A percentile compares a stretch with the other conserved stretches of the same genome.
Evolutionary conservation across 2,329 filamentous ascomycete genomes (phyloP).

Genomic region (Clarireedia hainanense): DNA sequence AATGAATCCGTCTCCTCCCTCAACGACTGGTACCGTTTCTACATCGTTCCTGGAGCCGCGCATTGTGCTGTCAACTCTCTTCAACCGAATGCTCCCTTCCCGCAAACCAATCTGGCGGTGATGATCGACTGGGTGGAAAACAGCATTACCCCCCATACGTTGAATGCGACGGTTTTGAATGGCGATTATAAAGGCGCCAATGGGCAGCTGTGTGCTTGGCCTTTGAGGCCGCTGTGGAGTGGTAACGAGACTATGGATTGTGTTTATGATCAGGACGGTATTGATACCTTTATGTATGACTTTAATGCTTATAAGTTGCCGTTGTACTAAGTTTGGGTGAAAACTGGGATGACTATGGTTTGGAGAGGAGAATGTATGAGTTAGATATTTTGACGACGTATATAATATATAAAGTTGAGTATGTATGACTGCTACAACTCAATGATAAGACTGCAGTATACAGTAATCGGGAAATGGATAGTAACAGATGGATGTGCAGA

Average conservation of each 20-base stretch:
- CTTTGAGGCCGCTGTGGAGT: constrained; percentile 28
- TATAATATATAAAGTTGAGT: too few relatives aligned
- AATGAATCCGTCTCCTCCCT: constrained; percentile 35
- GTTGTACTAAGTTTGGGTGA: constrained; percentile 9
- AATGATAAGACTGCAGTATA: too few relatives aligned
- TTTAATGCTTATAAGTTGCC: constrained; percentile 16
- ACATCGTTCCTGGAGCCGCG: constrained; percentile 43
- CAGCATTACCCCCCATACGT: constrained; percentile 32
- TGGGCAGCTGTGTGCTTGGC: constrained; percentile 34
- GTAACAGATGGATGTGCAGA: too few relatives aligned
- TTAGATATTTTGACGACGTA: too few relatives aligned
- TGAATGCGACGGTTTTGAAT: constrained; percentile 32
- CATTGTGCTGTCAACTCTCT: constrained; percentile 41
- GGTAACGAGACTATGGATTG: constrained; percentile 21
- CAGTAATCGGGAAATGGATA: too few relatives aligned
- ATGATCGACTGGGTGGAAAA: constrained; percentile 65
- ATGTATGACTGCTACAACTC: too few relatives aligned
- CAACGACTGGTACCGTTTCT: constrained; percentile 47
- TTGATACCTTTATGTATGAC: constrained; percentile 27
- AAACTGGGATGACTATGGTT: too few relatives aligned
- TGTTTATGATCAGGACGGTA: constrained; percentile 20
- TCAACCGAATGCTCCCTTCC: constrained; percentile 29
- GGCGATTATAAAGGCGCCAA: constrained; percentile 29
- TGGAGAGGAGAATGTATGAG: too few relatives aligned
- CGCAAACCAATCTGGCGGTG: constrained; percentile 56